Percentiles rank a stretch among this genome's conserved stretches.
phyloP scores from a whole-genome alignment of 345 rosid species.

The Brassica napus region Da-Ae NC_063436.1:14566001-14566500 shows the following conservation, averaged over 20 bases:
- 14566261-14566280: conserved; percentile 40
- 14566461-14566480: conserved; percentile 55
- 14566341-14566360: conserved; percentile 86
- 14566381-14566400: conserved; percentile 72
- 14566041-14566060: background rate
- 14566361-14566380: conserved; percentile 64
- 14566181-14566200: conserved; percentile 38
- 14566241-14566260: conserved; percentile 59
- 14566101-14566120: background rate
- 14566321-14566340: conserved; percentile 54
- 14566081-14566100: background rate
- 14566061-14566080: background rate
- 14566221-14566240: conserved; percentile 85
- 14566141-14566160: too few relatives aligned
- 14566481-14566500: conserved; percentile 54
- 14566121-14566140: too few relatives aligned
- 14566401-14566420: conserved; percentile 44
- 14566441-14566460: background rate
- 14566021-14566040: background rate
- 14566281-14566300: conserved; percentile 50
- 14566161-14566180: background rate
- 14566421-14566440: background rate
- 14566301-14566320: conserved; percentile 46
- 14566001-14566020: conserved; percentile 56
- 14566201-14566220: conserved; percentile 97